A percentile compares a stretch with the other conserved stretches of the same genome.
Conservation (phyloP, 1,139 yeast species). For the Candida dubliniensis region DNA sequence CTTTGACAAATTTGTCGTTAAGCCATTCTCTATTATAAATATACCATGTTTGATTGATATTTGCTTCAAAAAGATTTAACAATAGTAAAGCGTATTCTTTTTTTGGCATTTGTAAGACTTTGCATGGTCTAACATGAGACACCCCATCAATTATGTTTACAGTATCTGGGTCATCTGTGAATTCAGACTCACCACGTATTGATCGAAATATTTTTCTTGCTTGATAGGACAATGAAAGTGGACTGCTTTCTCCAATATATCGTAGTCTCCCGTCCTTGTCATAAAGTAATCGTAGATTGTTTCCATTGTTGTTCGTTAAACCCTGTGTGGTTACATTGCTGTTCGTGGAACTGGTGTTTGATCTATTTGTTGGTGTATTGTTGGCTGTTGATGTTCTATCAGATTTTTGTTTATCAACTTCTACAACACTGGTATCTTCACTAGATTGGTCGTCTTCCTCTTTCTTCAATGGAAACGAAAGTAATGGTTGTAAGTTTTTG, state of each 20-base stretch:
- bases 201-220: slow-evolving; percentile 21
- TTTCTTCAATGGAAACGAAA: slow-evolving; percentile 11
- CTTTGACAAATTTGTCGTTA: slow-evolving; percentile 7
- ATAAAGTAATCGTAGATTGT: slow-evolving; percentile 8
- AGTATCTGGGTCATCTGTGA: slow-evolving; percentile 13
- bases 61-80: slow-evolving; percentile 8
- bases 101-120: slow-evolving; percentile 10
- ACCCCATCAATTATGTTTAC: slow-evolving; percentile 10
- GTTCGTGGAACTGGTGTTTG: background rate
- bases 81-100: slow-evolving; percentile 7
- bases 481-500: slow-evolving; percentile 12
- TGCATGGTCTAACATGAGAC: slow-evolving; percentile 3
- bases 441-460: background rate
- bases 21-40: slow-evolving; percentile 13
- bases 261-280: slow-evolving; percentile 19
- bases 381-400: background rate
- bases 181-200: slow-evolving; percentile 13
- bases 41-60: slow-evolving; percentile 14
- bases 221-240: slow-evolving; percentile 23
- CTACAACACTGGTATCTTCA: background rate
- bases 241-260: slow-evolving; percentile 27
- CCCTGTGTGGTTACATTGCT: slow-evolving; percentile 5
- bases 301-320: background rate
- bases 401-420: background rate
- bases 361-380: background rate